Conservation (phyloP, 495 filamentous ascomycete species). For the Acidomyces sp. region DNA sequence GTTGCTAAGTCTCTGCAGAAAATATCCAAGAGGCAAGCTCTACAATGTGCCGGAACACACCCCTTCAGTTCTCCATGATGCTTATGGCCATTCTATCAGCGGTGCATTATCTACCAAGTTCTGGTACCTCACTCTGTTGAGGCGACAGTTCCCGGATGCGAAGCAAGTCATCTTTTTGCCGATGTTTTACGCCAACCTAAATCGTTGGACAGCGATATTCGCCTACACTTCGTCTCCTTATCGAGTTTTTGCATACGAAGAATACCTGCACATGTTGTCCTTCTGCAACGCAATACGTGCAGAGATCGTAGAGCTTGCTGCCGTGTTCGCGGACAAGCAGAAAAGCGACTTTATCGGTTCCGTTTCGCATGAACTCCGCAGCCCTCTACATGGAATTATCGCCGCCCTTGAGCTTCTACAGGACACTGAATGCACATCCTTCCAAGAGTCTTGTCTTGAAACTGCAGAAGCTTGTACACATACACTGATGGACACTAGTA, state of each 20-base stretch:
- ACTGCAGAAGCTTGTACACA: conserved; percentile 18
- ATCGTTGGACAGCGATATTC: background rate
- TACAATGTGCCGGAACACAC: background rate
- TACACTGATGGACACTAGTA: conserved; percentile 20
- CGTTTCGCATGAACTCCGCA: conserved; percentile 13
- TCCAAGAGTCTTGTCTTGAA: conserved; percentile 16
- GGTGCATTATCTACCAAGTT: background rate
- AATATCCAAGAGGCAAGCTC: background rate
- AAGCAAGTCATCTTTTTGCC: background rate
- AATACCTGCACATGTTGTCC: background rate
- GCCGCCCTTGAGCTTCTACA: conserved; percentile 18
- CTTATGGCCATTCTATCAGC: background rate
- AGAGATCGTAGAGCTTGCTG: conserved; percentile 13
- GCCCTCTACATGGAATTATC: conserved; percentile 13
- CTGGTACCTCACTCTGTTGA: background rate
- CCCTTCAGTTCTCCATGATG: background rate
- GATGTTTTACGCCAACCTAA: background rate
- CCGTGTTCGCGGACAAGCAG: conserved; percentile 11
- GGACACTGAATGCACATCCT: conserved; percentile 15
- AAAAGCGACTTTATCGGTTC: conserved; percentile 16
- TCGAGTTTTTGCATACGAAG: background rate
- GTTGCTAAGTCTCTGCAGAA: background rate
- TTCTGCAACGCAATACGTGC: conserved; percentile 13
- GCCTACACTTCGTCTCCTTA: background rate
- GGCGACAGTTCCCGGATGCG: background rate